Base-by-base conservation (phyloP, 2,329 filamentous ascomycete species). In the Colletotrichum karsti region DNA sequence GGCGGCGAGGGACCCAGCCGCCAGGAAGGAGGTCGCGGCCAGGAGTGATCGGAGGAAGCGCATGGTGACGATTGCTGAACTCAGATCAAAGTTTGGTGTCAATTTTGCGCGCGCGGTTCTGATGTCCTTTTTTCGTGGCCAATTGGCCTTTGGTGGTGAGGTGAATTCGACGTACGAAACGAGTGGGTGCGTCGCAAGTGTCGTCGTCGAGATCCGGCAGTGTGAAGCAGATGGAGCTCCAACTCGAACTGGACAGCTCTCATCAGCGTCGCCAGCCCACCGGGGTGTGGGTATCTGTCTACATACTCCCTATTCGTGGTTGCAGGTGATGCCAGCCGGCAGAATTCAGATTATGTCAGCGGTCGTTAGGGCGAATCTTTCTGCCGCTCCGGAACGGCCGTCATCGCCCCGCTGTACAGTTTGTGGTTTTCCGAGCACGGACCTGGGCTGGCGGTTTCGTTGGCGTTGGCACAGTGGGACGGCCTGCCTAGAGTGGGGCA, bases 1-100 rank as follows among this genome's bases (percentile, higher is more conserved):
- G 59, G 91, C 88, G 53, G 88, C 89, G 42, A 91, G 78, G 63
- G 85, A 85, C 65, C 87, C 84, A 61, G 89, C 83, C 41, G 90
- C 79, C 63, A 94, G 79, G 72, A 93, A 83, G 76, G 91, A 83
- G 76, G 91, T 82, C 66, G 88, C 82, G 44, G 90, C 87, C 72
- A 92, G 82, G 73, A 94, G 80, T 69, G 89, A 79, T 73, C 87
- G 84, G 65, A 92, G 82, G 75, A 92, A 83, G 82, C 88, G 91
- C 93, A 95, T 95, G 73, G 81, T 90, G 80, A 59, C 56, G 69
- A 71, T 64, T 61, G 60, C 28, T 41, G 18, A 18, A 15, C 37
- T 22, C 22, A 42, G 44, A 63, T 30, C 58, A 50, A 53, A 58
- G 37, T 8, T 2, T 70, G 73, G 69, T 71, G 59, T 68, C 60